Percentiles rank a stretch among this genome's conserved stretches.
These are phyloP conservation scores for Claviceps cyperi DNA, from an alignment of 2,329 filamentous ascomycete species.

Conservation along the genomic window DNA sequence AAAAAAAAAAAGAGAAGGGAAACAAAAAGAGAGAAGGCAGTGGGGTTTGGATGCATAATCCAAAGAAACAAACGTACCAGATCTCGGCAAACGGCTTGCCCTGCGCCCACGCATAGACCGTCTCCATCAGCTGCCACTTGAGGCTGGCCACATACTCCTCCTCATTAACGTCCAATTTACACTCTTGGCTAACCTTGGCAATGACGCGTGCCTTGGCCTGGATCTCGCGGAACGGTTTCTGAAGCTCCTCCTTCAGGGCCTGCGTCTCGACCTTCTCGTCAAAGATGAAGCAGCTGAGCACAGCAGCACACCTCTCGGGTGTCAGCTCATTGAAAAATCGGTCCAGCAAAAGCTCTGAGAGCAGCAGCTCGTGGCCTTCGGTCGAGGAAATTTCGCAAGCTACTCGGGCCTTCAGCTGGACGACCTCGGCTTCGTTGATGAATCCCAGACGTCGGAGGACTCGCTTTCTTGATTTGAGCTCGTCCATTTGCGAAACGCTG, in stretches of 20 bases:
- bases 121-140: constrained; percentile 95
- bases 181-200: constrained; percentile 88
- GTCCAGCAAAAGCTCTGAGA: constrained; percentile 90
- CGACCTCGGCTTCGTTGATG: constrained; percentile 89
- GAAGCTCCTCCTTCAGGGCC: constrained; percentile 67
- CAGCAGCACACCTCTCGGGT: constrained; percentile 73
- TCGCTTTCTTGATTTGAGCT: constrained; percentile 89
- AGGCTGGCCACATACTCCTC: constrained; percentile 83
- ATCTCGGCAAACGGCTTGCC: constrained; percentile 85
- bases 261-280: constrained; percentile 83
- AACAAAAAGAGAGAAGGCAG: background rate
- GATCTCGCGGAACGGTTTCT: constrained; percentile 75
- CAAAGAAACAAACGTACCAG: constrained; percentile 55
- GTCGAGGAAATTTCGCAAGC: constrained; percentile 93
- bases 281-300: constrained; percentile 90
- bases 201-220: constrained; percentile 76
- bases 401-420: constrained; percentile 91
- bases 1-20: no score
- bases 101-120: constrained; percentile 82
- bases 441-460: constrained; percentile 88
- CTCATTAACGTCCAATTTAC: constrained; percentile 86
- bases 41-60: no score
- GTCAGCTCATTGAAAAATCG: constrained; percentile 94
- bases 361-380: constrained; percentile 78
- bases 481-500: constrained; percentile 84